Conservation (phyloP, 345 rosid species). For the Turritis glabra region DNA sequence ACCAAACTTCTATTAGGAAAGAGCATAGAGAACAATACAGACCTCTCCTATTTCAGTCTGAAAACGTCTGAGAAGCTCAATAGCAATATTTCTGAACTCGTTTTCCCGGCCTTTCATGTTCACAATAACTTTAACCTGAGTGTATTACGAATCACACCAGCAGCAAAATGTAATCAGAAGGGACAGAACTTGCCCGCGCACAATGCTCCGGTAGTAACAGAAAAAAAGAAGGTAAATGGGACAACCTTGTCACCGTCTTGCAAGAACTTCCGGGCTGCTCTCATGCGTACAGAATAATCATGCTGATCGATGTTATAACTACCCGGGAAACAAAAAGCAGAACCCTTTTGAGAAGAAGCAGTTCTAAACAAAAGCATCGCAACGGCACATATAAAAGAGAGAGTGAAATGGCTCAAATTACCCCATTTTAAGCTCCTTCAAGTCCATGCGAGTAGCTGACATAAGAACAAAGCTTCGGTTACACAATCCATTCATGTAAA, state of each 20-base stretch:
- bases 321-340: slow-evolving; percentile 36
- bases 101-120: slow-evolving; percentile 92
- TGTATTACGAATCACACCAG: slow-evolving; percentile 13
- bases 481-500: slow-evolving; percentile 42
- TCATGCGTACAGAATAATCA: slow-evolving; percentile 89
- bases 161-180: slow-evolving; percentile 14
- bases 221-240: background rate
- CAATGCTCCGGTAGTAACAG: background rate
- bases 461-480: slow-evolving; percentile 38
- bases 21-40: background rate
- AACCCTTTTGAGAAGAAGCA: slow-evolving; percentile 19
- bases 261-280: slow-evolving; percentile 79
- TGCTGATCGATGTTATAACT: slow-evolving; percentile 93
- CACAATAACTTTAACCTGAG: slow-evolving; percentile 92
- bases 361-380: background rate
- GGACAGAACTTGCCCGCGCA: background rate
- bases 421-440: slow-evolving; percentile 97
- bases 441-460: slow-evolving; percentile 75
- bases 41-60: slow-evolving; percentile 95
- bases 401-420: slow-evolving; percentile 32
- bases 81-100: slow-evolving; percentile 84
- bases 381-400: background rate
- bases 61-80: slow-evolving; percentile 78
- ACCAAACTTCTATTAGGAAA: background rate
- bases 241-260: slow-evolving; percentile 89